Evolutionary conservation across 495 filamentous ascomycete genomes (phyloP), one percentile per base, ranked within the genome.

Genomic region (Corynascus novoguineensis): DNA sequence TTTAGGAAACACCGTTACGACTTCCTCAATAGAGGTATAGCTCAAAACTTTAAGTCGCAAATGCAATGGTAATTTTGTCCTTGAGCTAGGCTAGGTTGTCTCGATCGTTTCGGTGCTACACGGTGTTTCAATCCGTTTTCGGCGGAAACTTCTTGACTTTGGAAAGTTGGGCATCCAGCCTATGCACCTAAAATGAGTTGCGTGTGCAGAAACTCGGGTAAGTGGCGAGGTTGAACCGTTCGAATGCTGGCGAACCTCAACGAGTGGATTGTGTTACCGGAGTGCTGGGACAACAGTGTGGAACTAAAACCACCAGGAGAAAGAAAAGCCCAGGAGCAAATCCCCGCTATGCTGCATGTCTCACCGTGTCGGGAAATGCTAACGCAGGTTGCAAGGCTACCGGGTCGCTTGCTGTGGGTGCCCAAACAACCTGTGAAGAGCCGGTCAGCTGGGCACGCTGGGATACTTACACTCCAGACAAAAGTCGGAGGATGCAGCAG

Each of bases 261-360:
- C 38, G 37, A 42, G 50, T 29, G 15, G 50, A 41, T 53, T 21
- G 47, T 55, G 53, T 46, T 48, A 29, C 53, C 53, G 42, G 27
- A 14, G 53, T 48, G 28, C 32, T 40, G 45, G 54, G 53, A 37
- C 53, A n/a, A n/a, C n/a, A n/a, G n/a, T n/a, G 14, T n/a, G 15
- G 14, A 29, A 21, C 35, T 35, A 25, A 40, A 17, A 28, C 24
- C 10, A 35, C 29, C 24, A 14, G 49, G 31, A 5, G 24, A 27
- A 12, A 29, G 22, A 22, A 21, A 49, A 37, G 14, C n/a, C n/a
- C n/a, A n/a, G 19, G 28, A 15, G 52, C 47, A 37, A 56, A 19
- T 48, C 46, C 54, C 46, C 45, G 54, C 54, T n/a, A 40, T 17
- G 21, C 11, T 57, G 55, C 47, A 51, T 50, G 55, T 57, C 37